Base-by-base conservation (phyloP, 1,139 yeast genomes). In the Kazachstania sp. region DNA sequence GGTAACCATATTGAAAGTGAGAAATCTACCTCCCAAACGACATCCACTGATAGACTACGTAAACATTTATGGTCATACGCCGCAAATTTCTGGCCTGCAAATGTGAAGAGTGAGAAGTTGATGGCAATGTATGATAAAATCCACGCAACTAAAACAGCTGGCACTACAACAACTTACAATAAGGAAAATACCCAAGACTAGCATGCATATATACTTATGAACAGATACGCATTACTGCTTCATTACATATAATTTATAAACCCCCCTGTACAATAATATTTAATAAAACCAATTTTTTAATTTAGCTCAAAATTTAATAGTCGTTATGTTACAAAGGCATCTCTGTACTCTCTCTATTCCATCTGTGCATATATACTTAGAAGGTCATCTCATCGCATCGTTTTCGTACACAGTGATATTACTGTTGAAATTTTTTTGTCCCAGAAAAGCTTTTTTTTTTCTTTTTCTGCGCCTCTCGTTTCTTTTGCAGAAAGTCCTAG, bases 41-140 rank as follows among this genome's bases (percentile, higher is more conserved):
- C 44, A 3, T 18, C 47, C n/a, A 53, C 61, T 3, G 51, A 45
- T 2, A 51, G 48, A 30, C 58, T 54, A 52, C 58, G 74, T 52
- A 81, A 78, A 63, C 96, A 90, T 59, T 70, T 92, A 50, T 92
- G 99, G 98, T 78, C 86, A 23, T 86, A 84, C 66, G 95, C 97
- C 8, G 77, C 94, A 36, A 77, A 79, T 51, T 92, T 84, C 65
- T 92, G 98, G 98, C 98, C 98, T 1, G 86, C 82, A 2, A 79
- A 80, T 54, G 97, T 84, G n/a, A 81, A 86, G 38, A 84, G 95
- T 50, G 71, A 75, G 42, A 85, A 85, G 68, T 81, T 92, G 57
- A 78, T 78, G 65, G 84, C 81, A 45, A 92, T 92, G 96, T 92
- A 90, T 66, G 76, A 76, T 59, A 83, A 86, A 66, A 68, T 81